Base-by-base conservation (phyloP, 331 rosid genomes). In the Quercus tomentella region DNA sequence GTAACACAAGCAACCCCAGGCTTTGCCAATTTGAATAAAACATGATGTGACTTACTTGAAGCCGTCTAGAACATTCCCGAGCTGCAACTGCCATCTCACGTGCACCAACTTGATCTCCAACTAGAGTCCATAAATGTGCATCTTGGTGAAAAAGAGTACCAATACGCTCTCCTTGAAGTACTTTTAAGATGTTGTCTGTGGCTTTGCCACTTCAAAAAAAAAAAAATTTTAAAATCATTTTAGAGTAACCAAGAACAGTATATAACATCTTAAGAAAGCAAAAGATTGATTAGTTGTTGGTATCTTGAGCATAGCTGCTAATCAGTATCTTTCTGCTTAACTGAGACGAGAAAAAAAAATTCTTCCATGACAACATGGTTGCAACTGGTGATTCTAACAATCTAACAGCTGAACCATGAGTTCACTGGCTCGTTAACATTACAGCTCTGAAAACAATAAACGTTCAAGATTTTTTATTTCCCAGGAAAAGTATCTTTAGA, bases 131-230 rank as follows among this genome's bases (percentile, higher is more conserved):
- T 72, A 89, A 71, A 68, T 90, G 94, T 65, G 98, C 96, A 83
- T 94, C 97, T 87, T 84, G 86, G 75, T 94, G 98, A 81, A 94
- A 94, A 55, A 94, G 91, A 51, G 98, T 94, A 57, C 98, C 97
- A 4, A 92, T 77, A 68, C 85, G 87, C 79, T 88, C 91, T 66
- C 98, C 98, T 79, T 89, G 90, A 18, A 94, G 93, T 60, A 94
- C 96, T 82, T 85, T 80, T 68, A 88, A 88, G 73, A 94, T 89
- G 80, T 92, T 94, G 82, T 94, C 92, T 52, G 86, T 77, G 56
- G 85, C 85, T 76, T 68, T 83, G 30, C 93, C 91, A 68, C 93
- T 89, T 31, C 77, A 78, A 63, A 43, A 49, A 5, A 28, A 76
- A 6, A 41, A 41, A 9, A 41, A 37, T 37, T 15, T 41, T 5